These are phyloP conservation scores for Sarocladium brachiariae DNA, from an alignment of 2,329 filamentous ascomycete genomes.

Conservation along the genomic window DNA sequence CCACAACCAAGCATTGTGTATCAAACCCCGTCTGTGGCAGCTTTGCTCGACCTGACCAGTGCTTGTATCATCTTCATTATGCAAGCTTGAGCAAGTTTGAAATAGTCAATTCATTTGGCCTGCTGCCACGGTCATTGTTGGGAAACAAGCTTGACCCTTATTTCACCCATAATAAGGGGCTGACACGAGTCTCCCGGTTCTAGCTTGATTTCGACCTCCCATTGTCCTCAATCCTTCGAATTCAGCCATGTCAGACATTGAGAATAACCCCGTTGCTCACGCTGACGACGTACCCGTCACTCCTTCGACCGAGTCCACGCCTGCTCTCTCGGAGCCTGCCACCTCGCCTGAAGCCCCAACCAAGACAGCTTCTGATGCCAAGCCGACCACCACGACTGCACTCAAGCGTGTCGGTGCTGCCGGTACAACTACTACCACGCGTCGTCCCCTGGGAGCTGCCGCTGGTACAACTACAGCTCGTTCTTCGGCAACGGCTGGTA, in stretches of 20 bases:
- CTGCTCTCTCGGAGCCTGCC: conserved; percentile 25
- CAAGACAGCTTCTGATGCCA: conserved; percentile 22
- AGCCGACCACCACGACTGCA: conserved; percentile 22
- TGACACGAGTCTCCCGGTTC: neutral
- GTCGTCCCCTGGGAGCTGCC: conserved; percentile 17
- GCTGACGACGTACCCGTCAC: conserved; percentile 33
- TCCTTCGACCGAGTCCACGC: conserved; percentile 9
- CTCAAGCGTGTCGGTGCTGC: conserved; percentile 30
- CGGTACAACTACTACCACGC: conserved; percentile 25
- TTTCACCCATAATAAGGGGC: neutral
- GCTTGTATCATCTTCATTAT: too few species aligned
- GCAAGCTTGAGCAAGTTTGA: too few species aligned
- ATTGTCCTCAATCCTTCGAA: too few species aligned
- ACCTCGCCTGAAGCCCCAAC: conserved; percentile 22
- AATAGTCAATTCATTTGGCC: too few species aligned
- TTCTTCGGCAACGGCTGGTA: conserved; percentile 19
- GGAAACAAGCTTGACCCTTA: too few species aligned
- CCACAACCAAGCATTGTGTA: neutral
- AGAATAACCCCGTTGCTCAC: conserved; percentile 38
- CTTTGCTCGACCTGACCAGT: too few species aligned
- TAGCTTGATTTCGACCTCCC: conserved; percentile 9
- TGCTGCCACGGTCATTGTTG: too few species aligned
- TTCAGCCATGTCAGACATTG: conserved; percentile 41
- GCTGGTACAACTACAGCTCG: conserved; percentile 14
- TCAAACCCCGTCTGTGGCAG: neutral